A percentile compares a stretch with the other conserved stretches of the same genome.
Evolutionary conservation across 2,329 filamentous ascomycete genomes (phyloP).

Genomic region (Calonectria montana): DNA sequence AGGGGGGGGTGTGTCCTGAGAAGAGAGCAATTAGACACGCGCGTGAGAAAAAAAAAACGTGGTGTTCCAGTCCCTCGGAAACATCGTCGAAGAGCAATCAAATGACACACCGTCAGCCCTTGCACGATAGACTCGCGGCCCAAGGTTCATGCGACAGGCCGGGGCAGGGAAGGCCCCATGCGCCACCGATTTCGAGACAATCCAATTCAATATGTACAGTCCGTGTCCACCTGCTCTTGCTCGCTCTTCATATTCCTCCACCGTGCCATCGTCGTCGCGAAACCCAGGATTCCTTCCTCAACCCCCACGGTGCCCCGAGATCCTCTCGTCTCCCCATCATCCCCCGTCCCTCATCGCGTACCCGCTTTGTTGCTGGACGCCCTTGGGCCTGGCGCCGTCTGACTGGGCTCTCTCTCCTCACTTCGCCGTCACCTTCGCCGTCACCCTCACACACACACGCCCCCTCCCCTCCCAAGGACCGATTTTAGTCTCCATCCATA

Average conservation of each 20-base stretch:
- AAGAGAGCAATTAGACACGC: too few relatives aligned
- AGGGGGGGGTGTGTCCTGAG: too few relatives aligned
- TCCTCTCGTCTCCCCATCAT: not conserved
- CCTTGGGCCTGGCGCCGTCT: not conserved
- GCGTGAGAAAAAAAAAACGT: not conserved
- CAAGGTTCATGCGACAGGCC: slow-evolving; percentile 22
- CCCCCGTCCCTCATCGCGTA: not conserved
- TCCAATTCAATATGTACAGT: not conserved
- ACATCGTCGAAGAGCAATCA: slow-evolving; percentile 1
- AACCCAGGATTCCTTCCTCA: not conserved
- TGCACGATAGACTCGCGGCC: slow-evolving; percentile 21
- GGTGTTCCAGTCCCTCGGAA: slow-evolving; percentile 8
- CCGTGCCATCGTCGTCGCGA: not conserved
- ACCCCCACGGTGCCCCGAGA: slow-evolving; percentile 10
- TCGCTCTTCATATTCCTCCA: not conserved
- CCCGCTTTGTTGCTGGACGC: slow-evolving; percentile 2
- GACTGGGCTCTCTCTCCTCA: not conserved
- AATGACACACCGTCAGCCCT: not conserved
- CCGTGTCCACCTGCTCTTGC: slow-evolving; percentile 7
- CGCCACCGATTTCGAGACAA: slow-evolving; percentile 11
- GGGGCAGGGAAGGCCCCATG: slow-evolving; percentile 14
- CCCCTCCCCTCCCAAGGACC: not conserved
- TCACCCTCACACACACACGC: not conserved
- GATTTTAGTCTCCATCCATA: slow-evolving; percentile 18
- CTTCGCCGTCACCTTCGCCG: not conserved